Conservation (phyloP, 2,329 filamentous ascomycete genomes). For the Fonsecaea erecta region DNA sequence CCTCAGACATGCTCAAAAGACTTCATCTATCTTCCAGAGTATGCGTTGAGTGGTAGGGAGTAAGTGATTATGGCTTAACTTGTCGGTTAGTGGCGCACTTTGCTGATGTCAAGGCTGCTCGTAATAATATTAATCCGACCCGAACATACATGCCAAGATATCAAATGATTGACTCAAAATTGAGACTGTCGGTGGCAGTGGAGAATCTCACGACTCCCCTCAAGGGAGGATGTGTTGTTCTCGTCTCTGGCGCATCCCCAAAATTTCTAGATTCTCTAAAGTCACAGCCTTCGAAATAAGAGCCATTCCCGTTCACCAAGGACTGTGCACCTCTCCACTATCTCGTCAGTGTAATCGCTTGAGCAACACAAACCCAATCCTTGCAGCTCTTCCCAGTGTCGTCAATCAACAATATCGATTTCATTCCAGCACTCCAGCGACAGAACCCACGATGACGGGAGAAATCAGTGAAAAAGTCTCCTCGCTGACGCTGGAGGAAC, state of each 20-base stretch:
- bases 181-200: constrained; percentile 12
- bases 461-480: constrained; percentile 22
- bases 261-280: neutral
- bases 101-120: neutral
- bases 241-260: neutral
- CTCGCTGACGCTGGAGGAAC: constrained; percentile 44
- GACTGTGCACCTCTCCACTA: neutral
- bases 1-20: constrained; percentile 16
- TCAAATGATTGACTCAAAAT: constrained; percentile 22
- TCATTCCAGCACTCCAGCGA: constrained; percentile 6
- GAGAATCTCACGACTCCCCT: constrained; percentile 15
- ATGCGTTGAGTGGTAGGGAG: neutral
- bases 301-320: neutral
- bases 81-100: neutral
- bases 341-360: neutral
- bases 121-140: constrained; percentile 24
- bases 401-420: neutral
- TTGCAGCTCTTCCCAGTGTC: neutral
- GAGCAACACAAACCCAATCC: neutral
- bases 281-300: neutral
- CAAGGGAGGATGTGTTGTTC: constrained; percentile 24
- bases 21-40: neutral
- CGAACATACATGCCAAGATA: constrained; percentile 27
- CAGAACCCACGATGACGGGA: constrained; percentile 24
- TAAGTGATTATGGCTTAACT: neutral